Base-by-base conservation (phyloP, 192 early-diverging fungal species). In the Coemansia sp. region DNA sequence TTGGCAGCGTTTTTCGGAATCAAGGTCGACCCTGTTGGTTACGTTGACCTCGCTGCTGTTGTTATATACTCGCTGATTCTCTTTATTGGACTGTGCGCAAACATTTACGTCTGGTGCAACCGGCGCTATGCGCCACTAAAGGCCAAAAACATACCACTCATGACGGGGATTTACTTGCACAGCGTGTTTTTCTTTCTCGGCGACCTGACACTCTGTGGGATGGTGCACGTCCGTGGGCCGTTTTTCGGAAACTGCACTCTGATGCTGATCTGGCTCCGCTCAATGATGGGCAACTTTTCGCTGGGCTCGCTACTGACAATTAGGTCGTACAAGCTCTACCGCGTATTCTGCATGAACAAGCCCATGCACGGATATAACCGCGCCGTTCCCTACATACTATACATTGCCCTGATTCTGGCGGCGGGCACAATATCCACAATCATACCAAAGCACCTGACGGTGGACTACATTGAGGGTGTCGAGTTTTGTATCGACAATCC, bases 81-180 rank as follows among this genome's bases (percentile, higher is more conserved):
- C 2, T 26, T 46, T n/a, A 21, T 77, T 11, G 74, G 75, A 3
- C 33, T 83, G n/a, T 48, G 62, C 11, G 80, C 74, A 33, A 77
- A 65, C 34, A 46, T 71, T 18, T 83, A 77, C 71, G 67, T 71
- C 28, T 74, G 74, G 69, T 42, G 28, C 34, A 73, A 83, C 63
- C 65, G 80, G 35, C 65, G 65, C 62, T 83, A 83, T 46, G 68
- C 80, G 36, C 80, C 80, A n/a, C 71, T 83, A 50, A 83, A 83
- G 26, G 80, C 80, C 24, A 83, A 83, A 60, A 83, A 83, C 51
- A 83, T 83, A 31, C 74, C 74, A 23, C 73, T 83, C 16, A 83
- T 83, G 80, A 74, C 65, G 5, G 71, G 71, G 9, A 74, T 76
- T 4, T 71, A 71, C 51, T 24, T 83, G 14, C 71, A 73, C 45